Evolutionary conservation across 352 stramenopile genomes (phyloP).

Genomic region (Phytophthora brassicae): DNA sequence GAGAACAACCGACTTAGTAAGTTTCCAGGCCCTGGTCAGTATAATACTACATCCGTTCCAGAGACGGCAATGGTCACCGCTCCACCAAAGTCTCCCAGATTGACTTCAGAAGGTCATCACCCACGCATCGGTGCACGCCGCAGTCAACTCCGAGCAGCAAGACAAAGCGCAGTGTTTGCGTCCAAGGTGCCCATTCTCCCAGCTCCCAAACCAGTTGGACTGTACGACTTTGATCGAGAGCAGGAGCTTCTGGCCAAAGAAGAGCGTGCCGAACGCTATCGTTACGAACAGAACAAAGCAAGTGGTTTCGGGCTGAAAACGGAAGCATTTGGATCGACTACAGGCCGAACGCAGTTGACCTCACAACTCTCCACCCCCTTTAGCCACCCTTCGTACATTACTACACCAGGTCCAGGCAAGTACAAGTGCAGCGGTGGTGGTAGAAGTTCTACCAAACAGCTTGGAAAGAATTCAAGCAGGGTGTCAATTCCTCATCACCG

Average conservation of each 20-base stretch:
- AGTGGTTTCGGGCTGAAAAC: slow-evolving; percentile 34
- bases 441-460: slow-evolving; percentile 6
- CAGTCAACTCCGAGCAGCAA: slow-evolving; percentile 27
- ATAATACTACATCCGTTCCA: slow-evolving; percentile 26
- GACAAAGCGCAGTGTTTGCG: slow-evolving; percentile 68
- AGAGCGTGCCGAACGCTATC: slow-evolving; percentile 35
- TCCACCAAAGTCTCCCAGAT: neutral
- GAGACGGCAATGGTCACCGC: slow-evolving; percentile 8
- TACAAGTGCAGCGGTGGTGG: slow-evolving; percentile 49
- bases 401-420: slow-evolving; percentile 58
- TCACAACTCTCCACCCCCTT: slow-evolving; percentile 62
- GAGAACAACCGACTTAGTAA: slow-evolving; percentile 47
- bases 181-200: slow-evolving; percentile 76
- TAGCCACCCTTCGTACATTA: slow-evolving; percentile 56
- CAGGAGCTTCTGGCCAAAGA: slow-evolving; percentile 63
- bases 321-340: slow-evolving; percentile 76
- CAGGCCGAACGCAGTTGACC: slow-evolving; percentile 48
- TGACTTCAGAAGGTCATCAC: slow-evolving; percentile 15
- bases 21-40: slow-evolving; percentile 68
- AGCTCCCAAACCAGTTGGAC: slow-evolving; percentile 37
- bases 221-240: slow-evolving; percentile 63
- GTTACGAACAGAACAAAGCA: slow-evolving; percentile 29
- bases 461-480: slow-evolving; percentile 18
- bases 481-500: slow-evolving; percentile 26
- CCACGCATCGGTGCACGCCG: slow-evolving; percentile 29